A percentile compares a stretch with the other conserved stretches of the same genome.
phyloP scores from a whole-genome alignment of 148 eudicot species.

The Nepenthes gracilis region DNA sequence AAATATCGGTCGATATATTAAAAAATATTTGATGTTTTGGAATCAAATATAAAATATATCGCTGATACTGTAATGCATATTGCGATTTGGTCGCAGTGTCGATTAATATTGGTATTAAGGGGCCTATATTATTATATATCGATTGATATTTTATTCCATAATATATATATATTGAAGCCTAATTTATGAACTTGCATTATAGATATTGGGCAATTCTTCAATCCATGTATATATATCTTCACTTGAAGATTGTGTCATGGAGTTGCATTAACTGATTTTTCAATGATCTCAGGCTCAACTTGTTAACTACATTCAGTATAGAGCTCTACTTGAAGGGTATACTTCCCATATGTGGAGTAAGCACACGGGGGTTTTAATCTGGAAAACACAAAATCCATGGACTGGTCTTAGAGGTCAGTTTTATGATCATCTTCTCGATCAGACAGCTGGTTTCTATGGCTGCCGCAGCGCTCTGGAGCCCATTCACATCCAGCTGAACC shows the following conservation, averaged over 20 bases:
- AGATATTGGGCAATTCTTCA: too few species aligned
- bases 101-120: too few species aligned
- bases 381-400: constrained; percentile 99
- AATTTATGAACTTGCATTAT: too few species aligned
- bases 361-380: constrained; percentile 85
- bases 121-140: too few species aligned
- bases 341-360: constrained; percentile 97
- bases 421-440: constrained; percentile 95
- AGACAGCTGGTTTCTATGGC: constrained; percentile 95
- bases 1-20: too few species aligned
- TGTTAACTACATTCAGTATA: constrained; percentile 86
- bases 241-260: background rate
- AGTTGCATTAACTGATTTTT: constrained; percentile 5
- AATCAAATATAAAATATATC: too few species aligned
- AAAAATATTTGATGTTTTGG: too few species aligned
- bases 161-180: too few species aligned
- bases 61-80: too few species aligned
- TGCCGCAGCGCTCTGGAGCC: constrained; percentile 97
- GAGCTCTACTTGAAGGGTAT: constrained; percentile 94
- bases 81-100: too few species aligned
- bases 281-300: constrained; percentile 66
- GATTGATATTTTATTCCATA: too few species aligned
- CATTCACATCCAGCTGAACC: constrained; percentile 92
- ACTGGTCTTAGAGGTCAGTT: constrained; percentile 98
- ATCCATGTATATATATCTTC: background rate